Evolutionary conservation across 1,284 basidiomycete genomes (phyloP).

Genomic region (Xerocomus tenax): DNA sequence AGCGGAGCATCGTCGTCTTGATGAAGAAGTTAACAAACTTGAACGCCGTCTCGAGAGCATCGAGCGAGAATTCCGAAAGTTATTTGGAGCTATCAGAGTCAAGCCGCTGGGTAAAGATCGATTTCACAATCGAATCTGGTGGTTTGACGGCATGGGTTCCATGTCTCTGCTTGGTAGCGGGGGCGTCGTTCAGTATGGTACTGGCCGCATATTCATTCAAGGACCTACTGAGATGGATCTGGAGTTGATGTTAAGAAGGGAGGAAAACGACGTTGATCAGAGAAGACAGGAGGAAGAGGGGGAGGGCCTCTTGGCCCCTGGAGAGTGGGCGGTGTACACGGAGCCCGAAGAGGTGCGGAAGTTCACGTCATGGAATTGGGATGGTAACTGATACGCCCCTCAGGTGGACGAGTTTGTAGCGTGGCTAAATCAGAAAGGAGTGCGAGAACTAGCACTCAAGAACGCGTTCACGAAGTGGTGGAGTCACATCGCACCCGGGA

Average conservation of each 20-base stretch:
- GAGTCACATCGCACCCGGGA: slow-evolving; percentile 74
- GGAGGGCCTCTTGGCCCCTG: slow-evolving; percentile 60
- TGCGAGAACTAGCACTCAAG: slow-evolving; percentile 78
- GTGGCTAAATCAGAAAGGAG: slow-evolving; percentile 89
- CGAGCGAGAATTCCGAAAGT: slow-evolving; percentile 87
- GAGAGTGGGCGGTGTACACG: slow-evolving; percentile 86
- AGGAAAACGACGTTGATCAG: slow-evolving; percentile 50
- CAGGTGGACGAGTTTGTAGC: slow-evolving; percentile 75
- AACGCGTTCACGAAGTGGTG: slow-evolving; percentile 77
- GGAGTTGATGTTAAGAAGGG: slow-evolving; percentile 55
- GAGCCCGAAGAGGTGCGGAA: slow-evolving; percentile 72
- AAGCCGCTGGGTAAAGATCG: slow-evolving; percentile 86
- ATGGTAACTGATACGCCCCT: slow-evolving; percentile 12
- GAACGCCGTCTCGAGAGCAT: slow-evolving; percentile 75
- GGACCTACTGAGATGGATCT: slow-evolving; percentile 73
- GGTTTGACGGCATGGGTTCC: slow-evolving; percentile 94
- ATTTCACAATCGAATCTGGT: slow-evolving; percentile 94
- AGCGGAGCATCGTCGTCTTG: slow-evolving; percentile 72
- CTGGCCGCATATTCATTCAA: slow-evolving; percentile 85
- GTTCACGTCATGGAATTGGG: background rate
- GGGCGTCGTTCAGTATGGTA: slow-evolving; percentile 73
- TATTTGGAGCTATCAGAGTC: slow-evolving; percentile 74
- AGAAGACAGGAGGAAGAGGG: slow-evolving; percentile 71
- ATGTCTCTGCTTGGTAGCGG: slow-evolving; percentile 67
- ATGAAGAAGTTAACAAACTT: slow-evolving; percentile 79